phyloP scores from a whole-genome alignment of 495 filamentous ascomycete species.

The Penicillium cinerascens region DNA sequence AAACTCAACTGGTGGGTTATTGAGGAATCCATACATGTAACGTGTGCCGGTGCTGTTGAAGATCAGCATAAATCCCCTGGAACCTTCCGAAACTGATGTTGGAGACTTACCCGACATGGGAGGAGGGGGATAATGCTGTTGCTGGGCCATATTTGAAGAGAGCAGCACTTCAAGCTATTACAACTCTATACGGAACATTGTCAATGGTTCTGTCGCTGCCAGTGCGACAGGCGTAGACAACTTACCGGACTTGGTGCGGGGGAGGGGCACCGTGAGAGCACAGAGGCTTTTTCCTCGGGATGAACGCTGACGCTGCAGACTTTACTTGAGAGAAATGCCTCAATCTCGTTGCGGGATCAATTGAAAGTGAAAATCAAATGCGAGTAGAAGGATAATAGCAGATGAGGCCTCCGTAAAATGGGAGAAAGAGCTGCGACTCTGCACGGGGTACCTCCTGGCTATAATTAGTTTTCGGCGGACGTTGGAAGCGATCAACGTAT shows the following conservation, averaged over 20 bases:
- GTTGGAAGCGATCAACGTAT: background rate
- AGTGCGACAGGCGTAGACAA: background rate
- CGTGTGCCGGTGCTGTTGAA: conserved; percentile 18
- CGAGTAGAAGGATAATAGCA: background rate
- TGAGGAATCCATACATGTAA: conserved; percentile 14
- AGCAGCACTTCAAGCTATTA: background rate
- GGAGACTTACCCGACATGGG: conserved; percentile 21
- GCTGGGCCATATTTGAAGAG: conserved; percentile 8
- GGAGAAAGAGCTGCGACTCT: conserved; percentile 4
- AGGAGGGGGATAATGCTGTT: conserved; percentile 13
- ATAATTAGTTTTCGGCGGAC: conserved; percentile 13
- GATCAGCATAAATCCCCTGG: background rate
- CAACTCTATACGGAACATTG: too few species aligned
- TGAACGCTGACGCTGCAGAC: too few species aligned
- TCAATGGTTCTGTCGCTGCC: background rate
- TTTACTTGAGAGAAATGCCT: too few species aligned
- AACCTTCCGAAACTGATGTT: background rate
- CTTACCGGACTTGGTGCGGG: conserved; percentile 1
- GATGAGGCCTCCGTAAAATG: background rate
- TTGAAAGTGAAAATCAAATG: background rate
- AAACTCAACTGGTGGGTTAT: background rate
- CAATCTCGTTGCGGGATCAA: too few species aligned
- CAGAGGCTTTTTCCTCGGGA: background rate
- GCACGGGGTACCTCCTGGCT: conserved; percentile 9
- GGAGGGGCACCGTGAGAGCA: background rate